phyloP scores from a whole-genome alignment of 768 basidiomycete species.

The Pleurotus sapidus region DNA sequence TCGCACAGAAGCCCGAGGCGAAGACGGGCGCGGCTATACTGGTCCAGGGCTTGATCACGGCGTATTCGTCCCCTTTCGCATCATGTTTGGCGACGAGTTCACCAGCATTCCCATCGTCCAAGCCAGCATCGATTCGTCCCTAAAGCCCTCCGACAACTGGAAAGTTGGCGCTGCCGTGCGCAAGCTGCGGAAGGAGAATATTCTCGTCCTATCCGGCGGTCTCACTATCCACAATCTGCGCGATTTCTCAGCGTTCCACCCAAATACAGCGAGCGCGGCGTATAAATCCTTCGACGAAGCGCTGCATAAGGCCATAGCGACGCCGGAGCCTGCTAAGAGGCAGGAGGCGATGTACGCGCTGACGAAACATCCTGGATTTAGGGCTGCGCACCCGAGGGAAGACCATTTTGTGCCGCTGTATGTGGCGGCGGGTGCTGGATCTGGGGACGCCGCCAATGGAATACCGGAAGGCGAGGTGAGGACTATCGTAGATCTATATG shows the following conservation, averaged over 20 bases:
- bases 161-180: slow-evolving; percentile 58
- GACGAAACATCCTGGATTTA: slow-evolving; percentile 58
- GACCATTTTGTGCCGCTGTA: slow-evolving; percentile 85
- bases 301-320: slow-evolving; percentile 46
- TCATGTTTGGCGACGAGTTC: slow-evolving; percentile 74
- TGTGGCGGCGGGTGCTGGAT: slow-evolving; percentile 69
- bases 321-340: slow-evolving; percentile 43
- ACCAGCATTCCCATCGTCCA: slow-evolving; percentile 66
- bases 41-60: slow-evolving; percentile 77
- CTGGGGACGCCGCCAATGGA: background rate
- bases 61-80: slow-evolving; percentile 74
- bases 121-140: slow-evolving; percentile 59
- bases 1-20: slow-evolving; percentile 52
- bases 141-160: slow-evolving; percentile 65
- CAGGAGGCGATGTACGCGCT: slow-evolving; percentile 55
- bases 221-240: slow-evolving; percentile 65
- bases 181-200: slow-evolving; percentile 58
- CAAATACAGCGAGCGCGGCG: slow-evolving; percentile 41
- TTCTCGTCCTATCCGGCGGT: slow-evolving; percentile 71
- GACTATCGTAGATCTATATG: slow-evolving; percentile 52
- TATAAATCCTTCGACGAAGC: slow-evolving; percentile 60
- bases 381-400: slow-evolving; percentile 66
- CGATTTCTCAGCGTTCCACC: slow-evolving; percentile 48
- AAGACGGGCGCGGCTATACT: slow-evolving; percentile 61
- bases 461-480: slow-evolving; percentile 44